These are phyloP conservation scores for Terfezia claveryi DNA, from an alignment of 495 filamentous ascomycete species.

Conservation along the genomic window DNA sequence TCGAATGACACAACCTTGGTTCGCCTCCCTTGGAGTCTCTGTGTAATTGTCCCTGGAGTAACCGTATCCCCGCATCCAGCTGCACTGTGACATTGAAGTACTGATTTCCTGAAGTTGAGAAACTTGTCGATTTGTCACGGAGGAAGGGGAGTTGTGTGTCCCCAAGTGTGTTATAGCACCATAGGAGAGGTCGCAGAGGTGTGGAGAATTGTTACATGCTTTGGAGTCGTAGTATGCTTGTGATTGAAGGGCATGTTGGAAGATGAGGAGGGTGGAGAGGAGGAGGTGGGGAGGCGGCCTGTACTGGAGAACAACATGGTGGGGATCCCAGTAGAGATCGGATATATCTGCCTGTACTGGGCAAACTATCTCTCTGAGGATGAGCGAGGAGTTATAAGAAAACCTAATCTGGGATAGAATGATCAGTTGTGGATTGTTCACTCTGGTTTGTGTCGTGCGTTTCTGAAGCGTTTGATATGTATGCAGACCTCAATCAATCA, in stretches of 20 bases:
- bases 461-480: too few relatives aligned
- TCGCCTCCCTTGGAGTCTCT: slow-evolving; percentile 20
- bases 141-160: slow-evolving; percentile 50
- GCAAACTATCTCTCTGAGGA: too few relatives aligned
- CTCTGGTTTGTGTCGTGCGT: too few relatives aligned
- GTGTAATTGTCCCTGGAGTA: slow-evolving; percentile 51
- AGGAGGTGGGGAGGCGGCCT: background rate
- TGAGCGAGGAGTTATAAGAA: too few relatives aligned
- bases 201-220: slow-evolving; percentile 45
- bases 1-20: slow-evolving; percentile 43
- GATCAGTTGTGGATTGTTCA: too few relatives aligned
- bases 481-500: too few relatives aligned
- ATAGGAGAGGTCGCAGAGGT: slow-evolving; percentile 38
- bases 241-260: background rate
- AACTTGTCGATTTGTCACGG: slow-evolving; percentile 27
- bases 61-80: slow-evolving; percentile 43
- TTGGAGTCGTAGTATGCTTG: slow-evolving; percentile 5
- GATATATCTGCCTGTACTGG: too few relatives aligned
- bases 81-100: slow-evolving; percentile 41
- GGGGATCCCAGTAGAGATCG: background rate
- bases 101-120: slow-evolving; percentile 43
- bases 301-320: too few relatives aligned
- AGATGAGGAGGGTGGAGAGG: background rate
- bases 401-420: too few relatives aligned
- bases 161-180: slow-evolving; percentile 46